phyloP scores from a whole-genome alignment of 2,329 filamentous ascomycete species.

The Myriosclerotinia scirpicola region DNA sequence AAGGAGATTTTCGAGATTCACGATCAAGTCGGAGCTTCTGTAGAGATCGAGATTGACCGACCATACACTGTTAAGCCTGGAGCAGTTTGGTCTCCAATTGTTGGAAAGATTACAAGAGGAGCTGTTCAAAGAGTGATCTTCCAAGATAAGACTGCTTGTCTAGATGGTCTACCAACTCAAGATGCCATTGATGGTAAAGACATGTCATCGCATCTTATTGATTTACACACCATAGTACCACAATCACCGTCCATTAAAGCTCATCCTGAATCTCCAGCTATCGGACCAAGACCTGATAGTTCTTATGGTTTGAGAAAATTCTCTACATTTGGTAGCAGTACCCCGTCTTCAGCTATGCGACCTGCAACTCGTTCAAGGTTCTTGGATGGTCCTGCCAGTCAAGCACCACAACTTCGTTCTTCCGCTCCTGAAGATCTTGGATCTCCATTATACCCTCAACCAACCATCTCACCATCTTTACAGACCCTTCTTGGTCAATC shows the following conservation, averaged over 20 bases:
- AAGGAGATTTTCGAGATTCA: slow-evolving; percentile 81
- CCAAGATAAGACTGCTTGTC: slow-evolving; percentile 70
- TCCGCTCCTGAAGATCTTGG: slow-evolving; percentile 49
- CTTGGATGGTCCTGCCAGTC: slow-evolving; percentile 42
- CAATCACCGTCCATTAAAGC: slow-evolving; percentile 59
- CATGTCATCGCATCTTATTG: slow-evolving; percentile 66
- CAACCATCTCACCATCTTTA: slow-evolving; percentile 60
- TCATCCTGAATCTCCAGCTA: slow-evolving; percentile 38
- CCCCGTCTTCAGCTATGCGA: slow-evolving; percentile 39
- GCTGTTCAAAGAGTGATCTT: slow-evolving; percentile 75
- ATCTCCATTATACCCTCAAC: slow-evolving; percentile 50
- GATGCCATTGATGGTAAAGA: slow-evolving; percentile 64
- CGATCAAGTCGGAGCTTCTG: slow-evolving; percentile 69
- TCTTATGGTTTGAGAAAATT: slow-evolving; percentile 40
- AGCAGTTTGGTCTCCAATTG: slow-evolving; percentile 68
- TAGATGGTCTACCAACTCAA: slow-evolving; percentile 64
- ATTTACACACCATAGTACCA: slow-evolving; percentile 44
- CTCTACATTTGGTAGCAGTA: slow-evolving; percentile 38
- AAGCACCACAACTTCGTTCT: slow-evolving; percentile 39
- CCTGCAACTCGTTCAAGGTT: slow-evolving; percentile 41
- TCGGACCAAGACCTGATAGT: slow-evolving; percentile 42
- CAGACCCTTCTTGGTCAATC: slow-evolving; percentile 74
- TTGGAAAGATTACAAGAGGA: slow-evolving; percentile 65
- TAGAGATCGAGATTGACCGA: slow-evolving; percentile 76
- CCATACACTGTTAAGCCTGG: slow-evolving; percentile 58